A percentile compares a stretch with the other conserved stretches of the same genome.
These are phyloP conservation scores for Inga leiocalycina DNA, from an alignment of 306 rosid species.

Conservation along the genomic window DNA sequence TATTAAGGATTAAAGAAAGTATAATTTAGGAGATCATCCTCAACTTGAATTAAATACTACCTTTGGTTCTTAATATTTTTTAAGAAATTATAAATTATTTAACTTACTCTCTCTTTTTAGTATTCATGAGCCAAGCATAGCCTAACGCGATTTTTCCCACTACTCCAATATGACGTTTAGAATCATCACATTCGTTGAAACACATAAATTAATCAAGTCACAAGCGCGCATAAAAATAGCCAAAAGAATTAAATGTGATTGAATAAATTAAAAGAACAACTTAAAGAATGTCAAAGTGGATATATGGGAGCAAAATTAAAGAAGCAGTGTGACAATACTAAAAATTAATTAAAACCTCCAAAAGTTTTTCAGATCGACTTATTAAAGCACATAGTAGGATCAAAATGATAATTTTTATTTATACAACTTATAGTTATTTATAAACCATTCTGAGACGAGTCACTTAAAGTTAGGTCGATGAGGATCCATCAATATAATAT, in stretches of 20 bases:
- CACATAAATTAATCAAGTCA: neutral
- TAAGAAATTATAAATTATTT: too few relatives aligned
- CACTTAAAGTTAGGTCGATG: conserved; percentile 11
- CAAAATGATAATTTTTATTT: neutral
- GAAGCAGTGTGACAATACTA: neutral
- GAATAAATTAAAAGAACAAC: neutral
- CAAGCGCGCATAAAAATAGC: neutral
- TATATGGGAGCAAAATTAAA: neutral
- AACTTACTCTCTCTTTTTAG: neutral
- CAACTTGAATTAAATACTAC: too few relatives aligned
- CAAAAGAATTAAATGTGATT: too few relatives aligned
- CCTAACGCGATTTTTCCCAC: neutral
- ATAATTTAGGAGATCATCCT: too few relatives aligned
- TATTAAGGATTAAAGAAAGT: too few relatives aligned
- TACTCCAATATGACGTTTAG: neutral
- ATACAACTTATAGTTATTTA: neutral
- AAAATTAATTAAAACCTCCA: neutral
- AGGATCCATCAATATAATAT: neutral
- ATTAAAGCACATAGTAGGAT: neutral
- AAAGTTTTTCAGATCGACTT: neutral
- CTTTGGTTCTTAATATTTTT: too few relatives aligned
- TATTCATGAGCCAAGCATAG: neutral
- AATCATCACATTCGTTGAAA: neutral
- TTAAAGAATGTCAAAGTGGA: conserved; percentile 10
- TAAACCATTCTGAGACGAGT: conserved; percentile 13